Percentiles rank a stretch among this genome's conserved stretches.
Evolutionary conservation across 495 filamentous ascomycete species (phyloP).

Genomic region (Talaromyces borbonicus): DNA sequence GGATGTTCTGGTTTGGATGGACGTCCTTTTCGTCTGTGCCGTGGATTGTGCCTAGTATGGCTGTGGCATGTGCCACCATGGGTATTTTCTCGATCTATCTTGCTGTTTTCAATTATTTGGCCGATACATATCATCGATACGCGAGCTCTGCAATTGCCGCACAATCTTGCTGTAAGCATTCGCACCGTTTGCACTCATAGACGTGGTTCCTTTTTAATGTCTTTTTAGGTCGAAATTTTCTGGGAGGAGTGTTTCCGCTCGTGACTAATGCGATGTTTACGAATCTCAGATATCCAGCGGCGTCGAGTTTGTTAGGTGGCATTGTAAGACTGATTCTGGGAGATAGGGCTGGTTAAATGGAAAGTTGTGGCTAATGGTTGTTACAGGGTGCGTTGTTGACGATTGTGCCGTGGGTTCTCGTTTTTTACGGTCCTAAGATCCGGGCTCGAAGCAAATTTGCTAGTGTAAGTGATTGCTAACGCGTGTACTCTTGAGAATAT

Average conservation of each 20-base stretch:
- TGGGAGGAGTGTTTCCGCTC: conserved; percentile 76
- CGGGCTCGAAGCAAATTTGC: conserved; percentile 19
- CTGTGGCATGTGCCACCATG: conserved; percentile 66
- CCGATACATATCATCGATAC: conserved; percentile 80
- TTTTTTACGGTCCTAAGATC: conserved; percentile 8
- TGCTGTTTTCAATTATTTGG: conserved; percentile 87
- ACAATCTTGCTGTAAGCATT: conserved; percentile 56
- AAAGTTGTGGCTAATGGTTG: no score
- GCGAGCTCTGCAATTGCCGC: conserved; percentile 82
- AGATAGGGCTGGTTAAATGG: no score
- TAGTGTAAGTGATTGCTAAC: conserved; percentile 23
- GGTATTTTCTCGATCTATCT: conserved; percentile 86
- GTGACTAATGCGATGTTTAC: conserved; percentile 63
- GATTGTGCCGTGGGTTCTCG: conserved; percentile 34
- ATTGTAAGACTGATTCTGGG: conserved; percentile 42
- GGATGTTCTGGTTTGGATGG: conserved; percentile 79
- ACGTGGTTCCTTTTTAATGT: not conserved
- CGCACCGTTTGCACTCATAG: not conserved
- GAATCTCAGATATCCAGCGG: conserved; percentile 61
- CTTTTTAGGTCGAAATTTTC: conserved; percentile 58
- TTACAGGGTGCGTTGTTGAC: conserved; percentile 51
- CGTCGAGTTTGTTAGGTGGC: conserved; percentile 65
- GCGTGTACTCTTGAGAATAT: not conserved
- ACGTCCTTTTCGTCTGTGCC: conserved; percentile 55
- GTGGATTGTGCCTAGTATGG: conserved; percentile 70